Base-by-base conservation (phyloP, 73 alveolate genomes). In the Paramecium caudatum region DNA sequence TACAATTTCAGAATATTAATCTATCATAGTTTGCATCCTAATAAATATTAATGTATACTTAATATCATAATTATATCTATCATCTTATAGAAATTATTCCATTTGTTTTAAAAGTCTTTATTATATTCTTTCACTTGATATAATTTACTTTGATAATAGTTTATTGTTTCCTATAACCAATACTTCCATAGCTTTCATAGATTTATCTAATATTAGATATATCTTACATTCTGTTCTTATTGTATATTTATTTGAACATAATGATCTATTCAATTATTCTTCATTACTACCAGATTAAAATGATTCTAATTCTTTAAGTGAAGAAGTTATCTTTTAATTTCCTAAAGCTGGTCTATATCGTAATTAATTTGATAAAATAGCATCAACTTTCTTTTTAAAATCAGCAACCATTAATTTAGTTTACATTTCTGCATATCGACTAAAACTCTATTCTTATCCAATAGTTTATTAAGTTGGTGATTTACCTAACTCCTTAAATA, bases 1-100 rank as follows among this genome's bases (percentile, higher is more conserved):
- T 3, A 65, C 55, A 65, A 65, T 65, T 10, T 65, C 83, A 25
- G 19, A 13, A 32, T 65, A 65, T 65, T 65, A 36, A 30, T 65
- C 49, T 30, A 65, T 33, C 83, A 65, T 65, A 3, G 17, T 65
- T 33, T 65, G 34, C 83, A 65, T 65, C 23, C 80, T 55, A 55
- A 23, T 21, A 55, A 5, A 55, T 55, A 23, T 19, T 4, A 27
- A 27, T 55, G 46, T 0, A 0, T 55, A 55, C 83, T 65, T 65
- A 0, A 33, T 3, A 36, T 65, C 83, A 32, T 65, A 65, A 15
- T 65, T 36, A 15, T 10, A 30, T 65, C 34, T 33, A 30, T 65
- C 83, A 65, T 65, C 83, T 33, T 12, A 25, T 2, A 65, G 83
- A 33, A 65, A 65, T 17, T 12, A 7, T 12, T 65, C 83, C 83